Evolutionary conservation across 1,139 yeast genomes (phyloP), one percentile per base, ranked within the genome.

Genomic region (Pichia sp.): DNA sequence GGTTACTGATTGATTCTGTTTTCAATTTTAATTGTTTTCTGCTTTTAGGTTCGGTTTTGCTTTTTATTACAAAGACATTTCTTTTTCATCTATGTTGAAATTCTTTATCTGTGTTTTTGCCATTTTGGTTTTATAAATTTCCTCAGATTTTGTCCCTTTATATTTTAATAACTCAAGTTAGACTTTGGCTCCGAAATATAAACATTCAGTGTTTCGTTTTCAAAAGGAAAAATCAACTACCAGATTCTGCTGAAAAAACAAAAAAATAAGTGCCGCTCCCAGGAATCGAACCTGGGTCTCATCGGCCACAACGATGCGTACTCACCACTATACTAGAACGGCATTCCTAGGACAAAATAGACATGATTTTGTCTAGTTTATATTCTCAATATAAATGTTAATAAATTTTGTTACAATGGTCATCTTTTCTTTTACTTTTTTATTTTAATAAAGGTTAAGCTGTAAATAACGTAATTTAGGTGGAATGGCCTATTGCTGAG

Each of bases 281-380:
- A 38, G 41, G 41, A 38, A 38, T 38, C 41, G 41, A 38, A 38
- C 41, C 41, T 38, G 41, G 41, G 41, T 38, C 41, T 38, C 41
- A 38, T 38, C 41, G 41, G 41, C 41, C 41, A 38, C 41, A 38
- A 38, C 41, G 41, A 38, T 38, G 41, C 41, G 41, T 38, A 38
- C 41, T 38, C 16, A 38, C 41, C 41, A 38, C 41, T 38, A 38
- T 38, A 38, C 41, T 38, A 38, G 41, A 38, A 38, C 41, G 41
- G 41, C 41, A 38, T 23, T 23, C 26, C 26, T 23, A 23, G 26
- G 26, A 23, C 26, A 23, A 23, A 23, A 23, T 23, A 23, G 26
- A 23, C 26, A 23, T 23, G 26, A 23, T 23, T 23, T 23, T 23
- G 26, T 23, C 26, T 23, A 23, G 26, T 23, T 23, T 23, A 23